Evolutionary conservation across 805 yeast species (phyloP).

Genomic region (Cyberlindnera maclurae): DNA sequence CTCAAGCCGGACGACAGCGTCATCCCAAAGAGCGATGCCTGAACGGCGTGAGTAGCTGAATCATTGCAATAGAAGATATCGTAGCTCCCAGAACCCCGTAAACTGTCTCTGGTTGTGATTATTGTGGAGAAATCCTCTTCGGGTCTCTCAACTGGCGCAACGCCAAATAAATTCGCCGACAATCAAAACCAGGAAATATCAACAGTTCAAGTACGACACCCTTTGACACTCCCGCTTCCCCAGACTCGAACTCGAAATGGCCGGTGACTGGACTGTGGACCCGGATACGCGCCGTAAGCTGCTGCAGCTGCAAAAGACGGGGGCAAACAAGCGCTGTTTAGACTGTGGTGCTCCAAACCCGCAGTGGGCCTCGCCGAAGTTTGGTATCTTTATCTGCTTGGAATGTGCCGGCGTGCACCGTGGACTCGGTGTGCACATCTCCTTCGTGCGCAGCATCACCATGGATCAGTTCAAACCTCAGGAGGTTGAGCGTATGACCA

Average conservation of each 20-base stretch:
- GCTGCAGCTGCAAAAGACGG: constrained; percentile 68
- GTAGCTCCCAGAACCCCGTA: background rate
- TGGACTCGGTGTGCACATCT: constrained; percentile 93
- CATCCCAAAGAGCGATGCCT: constrained; percentile 1
- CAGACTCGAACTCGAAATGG: too few relatives aligned
- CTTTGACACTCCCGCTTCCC: too few relatives aligned
- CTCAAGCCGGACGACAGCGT: constrained; percentile 78
- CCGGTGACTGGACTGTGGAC: constrained; percentile 78
- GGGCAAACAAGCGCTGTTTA: constrained; percentile 81
- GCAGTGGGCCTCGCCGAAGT: constrained; percentile 98
- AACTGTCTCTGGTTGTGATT: too few relatives aligned
- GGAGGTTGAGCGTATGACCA: constrained; percentile 83
- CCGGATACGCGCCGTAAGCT: constrained; percentile 86
- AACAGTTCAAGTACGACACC: too few relatives aligned
- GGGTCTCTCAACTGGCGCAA: too few relatives aligned
- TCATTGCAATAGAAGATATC: background rate
- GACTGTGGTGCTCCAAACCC: constrained; percentile 96
- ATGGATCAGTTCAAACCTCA: constrained; percentile 98
- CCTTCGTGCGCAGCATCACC: constrained; percentile 93
- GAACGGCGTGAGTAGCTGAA: background rate
- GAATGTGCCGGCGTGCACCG: constrained; percentile 98
- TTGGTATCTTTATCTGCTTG: constrained; percentile 92
- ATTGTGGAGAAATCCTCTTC: too few relatives aligned
- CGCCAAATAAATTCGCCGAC: too few relatives aligned
- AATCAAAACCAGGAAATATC: too few relatives aligned